Evolutionary conservation across 257 asterid species (phyloP).

Genomic region (Solanum microdontum): DNA sequence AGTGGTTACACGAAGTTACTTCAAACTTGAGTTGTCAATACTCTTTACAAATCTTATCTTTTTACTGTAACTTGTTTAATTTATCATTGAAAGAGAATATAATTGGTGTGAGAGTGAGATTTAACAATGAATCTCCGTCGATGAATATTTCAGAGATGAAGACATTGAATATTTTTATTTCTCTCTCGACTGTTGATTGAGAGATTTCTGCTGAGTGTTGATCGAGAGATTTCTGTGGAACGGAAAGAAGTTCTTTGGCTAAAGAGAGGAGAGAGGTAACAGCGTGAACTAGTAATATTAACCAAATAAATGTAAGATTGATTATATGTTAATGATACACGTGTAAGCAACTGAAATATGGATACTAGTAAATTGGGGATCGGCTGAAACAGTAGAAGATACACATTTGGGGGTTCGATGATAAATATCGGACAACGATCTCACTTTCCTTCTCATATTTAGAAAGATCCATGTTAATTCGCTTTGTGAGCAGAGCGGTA

Average conservation of each 20-base stretch:
- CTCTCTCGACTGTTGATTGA: background rate
- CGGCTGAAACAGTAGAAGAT: too few relatives aligned
- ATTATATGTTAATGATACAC: background rate
- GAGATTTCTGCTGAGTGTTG: background rate
- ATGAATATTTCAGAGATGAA: background rate
- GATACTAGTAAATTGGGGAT: too few relatives aligned
- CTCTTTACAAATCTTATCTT: too few relatives aligned
- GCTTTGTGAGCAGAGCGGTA: too few relatives aligned
- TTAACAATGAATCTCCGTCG: background rate
- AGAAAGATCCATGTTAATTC: too few relatives aligned
- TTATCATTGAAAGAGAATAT: too few relatives aligned
- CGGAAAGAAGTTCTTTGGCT: background rate
- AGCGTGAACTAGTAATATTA: background rate
- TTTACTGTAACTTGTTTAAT: background rate
- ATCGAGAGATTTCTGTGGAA: background rate
- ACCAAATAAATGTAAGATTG: background rate
- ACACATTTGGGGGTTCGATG: too few relatives aligned
- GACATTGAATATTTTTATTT: background rate
- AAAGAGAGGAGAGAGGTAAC: background rate
- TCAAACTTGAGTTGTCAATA: too few relatives aligned
- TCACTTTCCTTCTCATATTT: too few relatives aligned
- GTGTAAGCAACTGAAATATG: too few relatives aligned
- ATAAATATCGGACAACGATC: too few relatives aligned
- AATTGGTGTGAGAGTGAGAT: background rate
- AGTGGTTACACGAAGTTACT: background rate